Evolutionary conservation across 306 rosid species (phyloP).

Genomic region (apple (Malus domestica)): ASM211411v1 NC_041802.1:2951501-2952000

Average conservation of each 20-base stretch:
- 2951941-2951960: too few relatives aligned
- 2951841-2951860: background rate
- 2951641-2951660: conserved; percentile 28
- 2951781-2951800: conserved; percentile 36
- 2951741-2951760: conserved; percentile 21
- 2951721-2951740: conserved; percentile 30
- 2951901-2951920: too few relatives aligned
- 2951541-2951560: conserved; percentile 40
- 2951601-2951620: conserved; percentile 35
- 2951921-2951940: too few relatives aligned
- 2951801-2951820: conserved; percentile 40
- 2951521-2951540: conserved; percentile 38
- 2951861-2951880: background rate
- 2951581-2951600: conserved; percentile 26
- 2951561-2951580: conserved; percentile 31
- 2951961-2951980: conserved; percentile 1
- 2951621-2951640: conserved; percentile 34
- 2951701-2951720: background rate
- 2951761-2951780: conserved; percentile 28
- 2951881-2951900: background rate
- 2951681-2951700: conserved; percentile 6
- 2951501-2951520: conserved; percentile 19
- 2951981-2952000: conserved; percentile 19
- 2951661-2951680: conserved; percentile 31
- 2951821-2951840: conserved; percentile 35